Evolutionary conservation across 768 basidiomycete genomes (phyloP), one percentile per base, ranked within the genome.

Genomic region (Suillus weaverae): DNA sequence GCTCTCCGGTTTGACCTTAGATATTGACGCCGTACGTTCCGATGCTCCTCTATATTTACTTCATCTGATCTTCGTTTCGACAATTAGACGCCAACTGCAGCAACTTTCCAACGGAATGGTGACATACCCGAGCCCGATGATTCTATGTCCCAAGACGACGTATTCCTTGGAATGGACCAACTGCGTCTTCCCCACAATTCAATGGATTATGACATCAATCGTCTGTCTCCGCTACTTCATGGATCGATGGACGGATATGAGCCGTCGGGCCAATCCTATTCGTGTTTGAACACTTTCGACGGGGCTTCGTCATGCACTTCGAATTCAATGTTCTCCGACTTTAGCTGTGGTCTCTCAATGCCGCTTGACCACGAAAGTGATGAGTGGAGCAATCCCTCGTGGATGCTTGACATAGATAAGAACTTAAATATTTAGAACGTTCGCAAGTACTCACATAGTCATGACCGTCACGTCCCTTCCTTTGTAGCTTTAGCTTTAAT

Each of bases 1-100:
- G 68, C 44, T 74, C 22, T 66, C 70, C 48, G 60, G 62, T 54
- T 65, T 68, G 11, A 64, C 72, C n/a, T 73, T 65, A 26, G 74
- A 74, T 61, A 61, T 72, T 30, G 71, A 73, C 46, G 72, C 73
- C 54, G 80, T 81, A 63, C 48, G 70, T 63, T n/a, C 43, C 8
- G 7, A 18, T 48, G 56, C n/a, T 43, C 26, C 53, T 61, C 26
- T 51, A 60, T 39, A 9, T 57, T 11, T 30, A 38, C 26, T 26
- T 56, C 50, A 57, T 64, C 62, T 61, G 36, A 71, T 35, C 7
- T 32, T 41, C 33, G 11, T 36, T 38, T 38, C 46, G 20, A 20
- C 32, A 63, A 62, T 22, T 65, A 81, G 79, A 69, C 72, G 13
- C 72, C 76, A 2, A 71, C 70, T 53, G 64, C 65, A 38, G 54